Evolutionary conservation across 2,329 filamentous ascomycete genomes (phyloP).

Genomic region (Beauveria australis): DNA sequence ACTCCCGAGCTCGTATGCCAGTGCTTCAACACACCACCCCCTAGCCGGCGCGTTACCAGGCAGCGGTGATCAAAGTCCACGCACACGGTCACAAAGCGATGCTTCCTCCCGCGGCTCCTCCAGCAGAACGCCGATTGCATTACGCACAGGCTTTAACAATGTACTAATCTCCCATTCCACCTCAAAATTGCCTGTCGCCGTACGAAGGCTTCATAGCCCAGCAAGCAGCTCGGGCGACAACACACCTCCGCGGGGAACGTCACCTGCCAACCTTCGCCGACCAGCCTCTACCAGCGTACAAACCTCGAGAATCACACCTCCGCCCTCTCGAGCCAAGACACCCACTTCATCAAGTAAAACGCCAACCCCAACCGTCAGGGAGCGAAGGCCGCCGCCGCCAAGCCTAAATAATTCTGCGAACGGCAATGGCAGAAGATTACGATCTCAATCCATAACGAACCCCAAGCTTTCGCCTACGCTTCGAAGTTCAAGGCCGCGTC

Average conservation of each 20-base stretch:
- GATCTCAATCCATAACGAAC: slow-evolving; percentile 62
- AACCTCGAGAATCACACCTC: slow-evolving; percentile 27
- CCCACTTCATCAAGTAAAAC: slow-evolving; percentile 36
- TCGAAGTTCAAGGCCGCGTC: slow-evolving; percentile 72
- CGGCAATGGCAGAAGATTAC: slow-evolving; percentile 52
- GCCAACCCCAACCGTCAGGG: slow-evolving; percentile 27
- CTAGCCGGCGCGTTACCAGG: slow-evolving; percentile 16
- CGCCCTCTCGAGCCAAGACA: slow-evolving; percentile 31
- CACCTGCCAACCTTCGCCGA: slow-evolving; percentile 40
- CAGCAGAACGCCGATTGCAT: slow-evolving; percentile 18
- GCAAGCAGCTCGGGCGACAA: slow-evolving; percentile 37
- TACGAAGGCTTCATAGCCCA: slow-evolving; percentile 35
- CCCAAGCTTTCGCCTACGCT: slow-evolving; percentile 71
- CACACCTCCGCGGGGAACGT: slow-evolving; percentile 47
- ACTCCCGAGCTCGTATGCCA: slow-evolving; percentile 58
- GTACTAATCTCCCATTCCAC: slow-evolving; percentile 23
- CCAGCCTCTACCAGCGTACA: slow-evolving; percentile 32
- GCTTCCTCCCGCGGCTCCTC: slow-evolving; percentile 32
- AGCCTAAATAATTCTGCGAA: slow-evolving; percentile 35
- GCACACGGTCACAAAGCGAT: slow-evolving; percentile 53
- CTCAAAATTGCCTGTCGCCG: slow-evolving; percentile 39
- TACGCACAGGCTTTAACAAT: slow-evolving; percentile 21
- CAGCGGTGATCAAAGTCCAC: slow-evolving; percentile 24
- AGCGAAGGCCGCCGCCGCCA: slow-evolving; percentile 33
- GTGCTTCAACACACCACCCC: slow-evolving; percentile 18